Conservation (phyloP, 116 monocot species). For the Zostera marina region DNA sequence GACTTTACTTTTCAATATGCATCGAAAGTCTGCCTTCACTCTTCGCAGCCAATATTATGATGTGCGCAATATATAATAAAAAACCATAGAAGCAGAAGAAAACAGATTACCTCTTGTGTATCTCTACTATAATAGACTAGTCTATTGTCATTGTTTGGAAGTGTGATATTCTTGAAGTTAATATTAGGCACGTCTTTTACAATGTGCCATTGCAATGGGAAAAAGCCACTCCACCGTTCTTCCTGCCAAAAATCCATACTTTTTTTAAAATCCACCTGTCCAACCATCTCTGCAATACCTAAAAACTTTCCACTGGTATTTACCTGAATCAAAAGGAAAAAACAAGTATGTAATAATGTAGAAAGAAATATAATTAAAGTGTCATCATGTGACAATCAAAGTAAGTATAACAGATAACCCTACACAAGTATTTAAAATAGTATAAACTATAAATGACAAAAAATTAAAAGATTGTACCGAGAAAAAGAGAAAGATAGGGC, state of each 20-base stretch:
- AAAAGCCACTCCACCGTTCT: constrained; percentile 66
- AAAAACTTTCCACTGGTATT: constrained; percentile 66
- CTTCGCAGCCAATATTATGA: no score
- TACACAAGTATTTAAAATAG: neutral
- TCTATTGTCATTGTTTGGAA: constrained; percentile 65
- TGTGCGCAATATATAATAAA: neutral
- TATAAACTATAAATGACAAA: neutral
- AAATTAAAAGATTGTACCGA: constrained; percentile 23
- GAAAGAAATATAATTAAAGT: no score
- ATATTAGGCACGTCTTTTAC: constrained; percentile 66
- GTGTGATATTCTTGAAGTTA: constrained; percentile 38
- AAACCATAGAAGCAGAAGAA: neutral
- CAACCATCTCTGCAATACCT: constrained; percentile 72
- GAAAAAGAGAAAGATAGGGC: constrained; percentile 77
- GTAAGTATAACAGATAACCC: no score
- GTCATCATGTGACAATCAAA: no score
- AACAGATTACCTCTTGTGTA: constrained; percentile 27
- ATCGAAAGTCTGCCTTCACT: no score
- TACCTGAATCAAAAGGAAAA: constrained; percentile 27
- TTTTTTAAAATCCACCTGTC: constrained; percentile 60
- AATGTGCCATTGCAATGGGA: constrained; percentile 74
- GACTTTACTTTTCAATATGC: no score
- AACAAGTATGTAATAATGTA: no score
- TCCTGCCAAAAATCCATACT: constrained; percentile 24
- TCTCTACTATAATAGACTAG: constrained; percentile 58